phyloP scores from a whole-genome alignment of 768 basidiomycete species.

The Russula vinacea region DNA sequence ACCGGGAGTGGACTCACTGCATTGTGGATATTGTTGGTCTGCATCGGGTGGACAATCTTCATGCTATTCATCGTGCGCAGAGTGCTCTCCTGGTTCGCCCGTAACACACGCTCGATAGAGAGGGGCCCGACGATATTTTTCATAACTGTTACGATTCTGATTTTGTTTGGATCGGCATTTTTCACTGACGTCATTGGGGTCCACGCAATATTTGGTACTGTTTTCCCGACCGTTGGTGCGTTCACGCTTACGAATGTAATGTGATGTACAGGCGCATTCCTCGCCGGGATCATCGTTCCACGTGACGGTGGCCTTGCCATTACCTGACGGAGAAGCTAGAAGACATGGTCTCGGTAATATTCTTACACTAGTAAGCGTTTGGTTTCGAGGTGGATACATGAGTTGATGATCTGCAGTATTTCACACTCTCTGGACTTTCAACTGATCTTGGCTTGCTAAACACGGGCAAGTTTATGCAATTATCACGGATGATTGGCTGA shows the following conservation, averaged over 20 bases:
- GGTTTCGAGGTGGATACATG: neutral
- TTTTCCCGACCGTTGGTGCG: neutral
- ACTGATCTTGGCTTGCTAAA: slow-evolving; percentile 86
- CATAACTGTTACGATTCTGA: slow-evolving; percentile 79
- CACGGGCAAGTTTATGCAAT: slow-evolving; percentile 47
- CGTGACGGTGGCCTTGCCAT: slow-evolving; percentile 85
- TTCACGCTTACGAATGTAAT: neutral
- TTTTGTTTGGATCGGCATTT: slow-evolving; percentile 84
- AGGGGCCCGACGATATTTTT: slow-evolving; percentile 86
- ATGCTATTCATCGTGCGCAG: slow-evolving; percentile 64
- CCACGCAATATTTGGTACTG: slow-evolving; percentile 80
- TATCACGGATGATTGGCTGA: neutral
- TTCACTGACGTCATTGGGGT: slow-evolving; percentile 93
- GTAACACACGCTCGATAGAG: slow-evolving; percentile 73
- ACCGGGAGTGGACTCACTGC: slow-evolving; percentile 80
- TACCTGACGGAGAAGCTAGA: slow-evolving; percentile 94
- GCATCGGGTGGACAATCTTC: slow-evolving; percentile 78
- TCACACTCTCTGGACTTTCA: slow-evolving; percentile 87
- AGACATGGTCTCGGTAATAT: slow-evolving; percentile 88
- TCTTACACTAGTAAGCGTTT: slow-evolving; percentile 65
- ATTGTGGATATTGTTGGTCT: slow-evolving; percentile 76
- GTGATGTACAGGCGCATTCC: slow-evolving; percentile 59
- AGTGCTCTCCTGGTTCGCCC: slow-evolving; percentile 67
- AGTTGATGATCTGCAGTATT: slow-evolving; percentile 56
- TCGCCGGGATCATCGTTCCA: slow-evolving; percentile 79